These are phyloP conservation scores for Aulographum hederae DNA, from an alignment of 2,329 filamentous ascomycete species.

Conservation along the genomic window DNA sequence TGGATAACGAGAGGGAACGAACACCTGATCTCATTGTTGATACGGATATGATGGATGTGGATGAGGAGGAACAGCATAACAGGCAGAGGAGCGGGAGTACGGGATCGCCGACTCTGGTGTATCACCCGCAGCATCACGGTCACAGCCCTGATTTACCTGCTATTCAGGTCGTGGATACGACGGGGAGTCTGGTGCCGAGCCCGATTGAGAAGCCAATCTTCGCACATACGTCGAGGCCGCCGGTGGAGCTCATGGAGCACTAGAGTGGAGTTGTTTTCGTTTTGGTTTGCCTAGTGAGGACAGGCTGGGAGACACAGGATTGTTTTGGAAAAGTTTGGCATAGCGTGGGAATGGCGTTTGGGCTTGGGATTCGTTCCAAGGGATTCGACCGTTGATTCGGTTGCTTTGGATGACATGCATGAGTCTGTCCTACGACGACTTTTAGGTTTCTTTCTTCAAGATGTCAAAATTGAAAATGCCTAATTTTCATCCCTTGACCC, in stretches of 20 bases:
- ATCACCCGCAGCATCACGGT: slow-evolving; percentile 43
- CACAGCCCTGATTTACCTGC: slow-evolving; percentile 39
- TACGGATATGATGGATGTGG: slow-evolving; percentile 8
- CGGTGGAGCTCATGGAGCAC: slow-evolving; percentile 18
- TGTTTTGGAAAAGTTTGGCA: not conserved
- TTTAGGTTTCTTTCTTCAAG: not conserved
- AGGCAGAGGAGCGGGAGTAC: slow-evolving; percentile 30
- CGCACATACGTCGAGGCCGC: slow-evolving; percentile 17
- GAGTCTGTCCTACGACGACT: not conserved
- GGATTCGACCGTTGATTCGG: not conserved
- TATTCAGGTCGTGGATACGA: slow-evolving; percentile 46
- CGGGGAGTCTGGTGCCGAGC: slow-evolving; percentile 27
- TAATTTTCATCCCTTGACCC: not conserved
- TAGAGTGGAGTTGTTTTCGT: not conserved
- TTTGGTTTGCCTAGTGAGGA: not conserved
- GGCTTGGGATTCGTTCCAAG: not conserved
- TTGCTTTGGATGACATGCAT: not conserved
- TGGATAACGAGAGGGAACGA: slow-evolving; percentile 9
- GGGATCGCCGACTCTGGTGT: slow-evolving; percentile 42
- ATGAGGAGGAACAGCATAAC: slow-evolving; percentile 7
- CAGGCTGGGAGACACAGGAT: not conserved
- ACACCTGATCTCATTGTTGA: too few relatives aligned
- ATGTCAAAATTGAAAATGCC: not conserved
- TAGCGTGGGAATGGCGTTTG: not conserved
- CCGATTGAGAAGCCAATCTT: slow-evolving; percentile 19